Conservation (phyloP, 2,329 filamentous ascomycete genomes). For the Colletotrichum salicis region DNA sequence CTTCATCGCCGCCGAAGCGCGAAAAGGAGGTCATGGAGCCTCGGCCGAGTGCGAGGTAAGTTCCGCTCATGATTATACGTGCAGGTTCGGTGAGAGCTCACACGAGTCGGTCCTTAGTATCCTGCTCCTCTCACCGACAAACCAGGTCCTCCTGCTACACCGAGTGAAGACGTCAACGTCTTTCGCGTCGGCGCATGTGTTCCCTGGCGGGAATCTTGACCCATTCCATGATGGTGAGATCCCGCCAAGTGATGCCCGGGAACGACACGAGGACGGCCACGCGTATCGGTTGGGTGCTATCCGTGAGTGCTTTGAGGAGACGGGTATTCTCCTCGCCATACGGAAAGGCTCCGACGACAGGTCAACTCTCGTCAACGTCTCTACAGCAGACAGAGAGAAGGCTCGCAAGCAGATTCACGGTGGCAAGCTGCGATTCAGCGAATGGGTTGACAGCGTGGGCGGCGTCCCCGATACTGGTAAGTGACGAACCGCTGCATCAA, state of each 20-base stretch:
- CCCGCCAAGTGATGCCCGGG: conserved; percentile 56
- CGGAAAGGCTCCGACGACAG: conserved; percentile 46
- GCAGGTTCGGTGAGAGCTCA: conserved; percentile 19
- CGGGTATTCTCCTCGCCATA: conserved; percentile 82
- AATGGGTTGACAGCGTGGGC: conserved; percentile 69
- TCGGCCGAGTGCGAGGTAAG: conserved; percentile 72
- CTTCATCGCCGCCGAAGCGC: conserved; percentile 31
- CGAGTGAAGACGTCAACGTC: conserved; percentile 84
- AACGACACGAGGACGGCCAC: conserved; percentile 75
- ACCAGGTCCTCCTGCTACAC: conserved; percentile 88
- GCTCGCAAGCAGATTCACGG: conserved; percentile 77
- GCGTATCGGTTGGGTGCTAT: conserved; percentile 86
- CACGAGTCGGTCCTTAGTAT: conserved; percentile 53
- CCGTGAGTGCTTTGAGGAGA: conserved; percentile 94
- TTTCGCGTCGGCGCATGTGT: conserved; percentile 93
- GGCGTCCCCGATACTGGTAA: conserved; percentile 74
- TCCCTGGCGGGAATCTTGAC: conserved; percentile 89
- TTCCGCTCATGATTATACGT: background rate
- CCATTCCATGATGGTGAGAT: conserved; percentile 77
- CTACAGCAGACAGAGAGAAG: conserved; percentile 67
- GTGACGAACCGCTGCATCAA: conserved; percentile 36
- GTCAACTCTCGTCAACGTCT: conserved; percentile 69
- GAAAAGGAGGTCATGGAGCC: conserved; percentile 53
- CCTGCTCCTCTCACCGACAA: conserved; percentile 84
- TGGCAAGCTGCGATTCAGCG: conserved; percentile 71